Evolutionary conservation across 768 basidiomycete genomes (phyloP).

Genomic region (Boletus fagicola): DNA sequence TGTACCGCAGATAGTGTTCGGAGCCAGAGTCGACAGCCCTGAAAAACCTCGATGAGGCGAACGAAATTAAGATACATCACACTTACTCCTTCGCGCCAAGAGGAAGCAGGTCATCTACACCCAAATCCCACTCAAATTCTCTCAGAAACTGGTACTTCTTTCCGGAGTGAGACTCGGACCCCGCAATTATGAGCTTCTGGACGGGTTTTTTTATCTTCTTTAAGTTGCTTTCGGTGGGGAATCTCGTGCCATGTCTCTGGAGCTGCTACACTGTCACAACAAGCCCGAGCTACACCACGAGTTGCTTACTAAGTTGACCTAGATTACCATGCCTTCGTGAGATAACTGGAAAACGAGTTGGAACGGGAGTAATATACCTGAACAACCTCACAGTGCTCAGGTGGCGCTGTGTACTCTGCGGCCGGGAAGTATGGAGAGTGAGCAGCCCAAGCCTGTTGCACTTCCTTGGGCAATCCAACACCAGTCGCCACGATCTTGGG

Average conservation of each 20-base stretch:
- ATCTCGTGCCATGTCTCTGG: conserved; percentile 79
- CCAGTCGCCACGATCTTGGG: not conserved
- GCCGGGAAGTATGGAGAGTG: conserved; percentile 61
- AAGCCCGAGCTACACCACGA: too few species aligned
- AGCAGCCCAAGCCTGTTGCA: conserved; percentile 50
- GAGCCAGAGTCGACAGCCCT: conserved; percentile 55
- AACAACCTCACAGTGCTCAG: conserved; percentile 48
- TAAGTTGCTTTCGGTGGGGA: conserved; percentile 55
- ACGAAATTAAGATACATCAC: not conserved
- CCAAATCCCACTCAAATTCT: conserved; percentile 58
- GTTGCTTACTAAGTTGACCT: conserved; percentile 32
- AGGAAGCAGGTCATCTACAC: conserved; percentile 55
- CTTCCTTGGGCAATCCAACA: conserved; percentile 17
- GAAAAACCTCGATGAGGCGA: not conserved
- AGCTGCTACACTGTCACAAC: conserved; percentile 44
- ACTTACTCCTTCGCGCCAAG: conserved; percentile 66
- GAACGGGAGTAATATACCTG: conserved; percentile 43
- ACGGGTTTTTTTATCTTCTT: conserved; percentile 47
- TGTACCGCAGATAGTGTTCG: conserved; percentile 54
- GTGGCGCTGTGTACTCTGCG: conserved; percentile 45
- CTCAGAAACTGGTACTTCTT: conserved; percentile 53
- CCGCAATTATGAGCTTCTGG: conserved; percentile 50
- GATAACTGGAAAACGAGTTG: not conserved
- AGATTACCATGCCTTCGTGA: not conserved
- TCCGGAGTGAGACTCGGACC: conserved; percentile 44